phyloP scores from a whole-genome alignment of 768 basidiomycete genomes.

The Hysterangium stoloniferum region DNA sequence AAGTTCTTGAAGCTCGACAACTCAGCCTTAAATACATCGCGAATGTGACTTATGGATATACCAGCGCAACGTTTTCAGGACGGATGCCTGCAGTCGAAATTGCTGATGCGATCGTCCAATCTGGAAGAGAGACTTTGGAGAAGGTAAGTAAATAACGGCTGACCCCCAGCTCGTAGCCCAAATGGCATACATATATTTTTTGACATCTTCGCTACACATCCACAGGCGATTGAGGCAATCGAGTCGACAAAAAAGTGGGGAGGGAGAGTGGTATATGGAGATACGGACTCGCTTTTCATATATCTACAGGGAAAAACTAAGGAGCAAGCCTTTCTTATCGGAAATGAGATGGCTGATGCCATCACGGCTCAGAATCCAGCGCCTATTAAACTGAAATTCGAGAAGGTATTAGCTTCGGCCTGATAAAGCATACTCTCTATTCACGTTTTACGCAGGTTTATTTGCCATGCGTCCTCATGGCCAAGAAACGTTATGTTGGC shows the following conservation, averaged over 20 bases:
- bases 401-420: slow-evolving; percentile 55
- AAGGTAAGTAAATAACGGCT: slow-evolving; percentile 65
- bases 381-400: slow-evolving; percentile 94
- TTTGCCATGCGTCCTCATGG: slow-evolving; percentile 88
- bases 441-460: slow-evolving; percentile 57
- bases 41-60: slow-evolving; percentile 95
- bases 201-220: neutral
- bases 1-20: slow-evolving; percentile 85
- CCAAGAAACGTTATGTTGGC: slow-evolving; percentile 98
- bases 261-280: slow-evolving; percentile 91
- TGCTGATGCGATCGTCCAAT: slow-evolving; percentile 96
- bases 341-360: slow-evolving; percentile 83
- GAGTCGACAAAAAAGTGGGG: slow-evolving; percentile 78
- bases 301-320: slow-evolving; percentile 86
- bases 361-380: slow-evolving; percentile 83
- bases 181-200: neutral
- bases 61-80: slow-evolving; percentile 88
- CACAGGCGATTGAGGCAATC: slow-evolving; percentile 75
- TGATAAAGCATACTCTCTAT: neutral
- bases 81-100: slow-evolving; percentile 98
- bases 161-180: too few relatives aligned
- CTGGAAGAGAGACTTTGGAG: slow-evolving; percentile 89
- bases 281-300: slow-evolving; percentile 94
- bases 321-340: slow-evolving; percentile 89
- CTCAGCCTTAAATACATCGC: slow-evolving; percentile 90